Conservation (phyloP, 139 green algal species). For the Gonium pectorale region DNA sequence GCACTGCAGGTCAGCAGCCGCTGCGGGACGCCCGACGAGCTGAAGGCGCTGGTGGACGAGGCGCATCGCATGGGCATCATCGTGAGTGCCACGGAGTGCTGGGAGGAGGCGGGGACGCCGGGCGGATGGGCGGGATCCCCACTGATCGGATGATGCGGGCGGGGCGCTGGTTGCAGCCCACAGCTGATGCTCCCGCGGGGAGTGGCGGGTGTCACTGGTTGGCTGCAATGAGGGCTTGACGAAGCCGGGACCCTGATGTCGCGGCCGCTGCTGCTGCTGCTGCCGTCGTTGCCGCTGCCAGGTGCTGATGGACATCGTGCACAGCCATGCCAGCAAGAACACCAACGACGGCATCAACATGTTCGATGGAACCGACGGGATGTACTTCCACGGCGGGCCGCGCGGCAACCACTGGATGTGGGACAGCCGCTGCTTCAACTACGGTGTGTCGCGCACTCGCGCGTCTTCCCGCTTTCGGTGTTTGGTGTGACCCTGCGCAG, state of each 20-base stretch:
- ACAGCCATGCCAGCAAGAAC: slow-evolving; percentile 93
- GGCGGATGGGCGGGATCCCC: too few relatives aligned
- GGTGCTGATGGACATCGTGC: slow-evolving; percentile 56
- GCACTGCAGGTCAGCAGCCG: slow-evolving; percentile 76
- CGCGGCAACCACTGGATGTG: slow-evolving; percentile 98
- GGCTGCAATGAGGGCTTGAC: too few relatives aligned
- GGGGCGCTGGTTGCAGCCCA: too few relatives aligned
- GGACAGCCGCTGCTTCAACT: slow-evolving; percentile 99
- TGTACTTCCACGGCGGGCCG: slow-evolving; percentile 93
- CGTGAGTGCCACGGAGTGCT: not conserved
- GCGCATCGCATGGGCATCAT: slow-evolving; percentile 33
- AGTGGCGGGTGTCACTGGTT: too few relatives aligned
- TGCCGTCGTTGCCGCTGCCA: not conserved
- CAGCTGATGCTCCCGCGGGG: too few relatives aligned
- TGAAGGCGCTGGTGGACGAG: slow-evolving; percentile 88
- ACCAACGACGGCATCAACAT: slow-evolving; percentile 98
- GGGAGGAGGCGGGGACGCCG: not conserved
- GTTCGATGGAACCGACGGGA: slow-evolving; percentile 96
- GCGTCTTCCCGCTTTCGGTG: too few relatives aligned
- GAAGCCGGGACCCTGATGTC: too few relatives aligned
- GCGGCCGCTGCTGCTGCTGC: too few relatives aligned
- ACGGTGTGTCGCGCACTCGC: too few relatives aligned
- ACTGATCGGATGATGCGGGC: too few relatives aligned
- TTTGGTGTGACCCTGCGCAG: too few relatives aligned
- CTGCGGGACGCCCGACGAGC: slow-evolving; percentile 97